phyloP scores from a whole-genome alignment of 1,284 basidiomycete genomes.

The Wallemia mellicola region DNA sequence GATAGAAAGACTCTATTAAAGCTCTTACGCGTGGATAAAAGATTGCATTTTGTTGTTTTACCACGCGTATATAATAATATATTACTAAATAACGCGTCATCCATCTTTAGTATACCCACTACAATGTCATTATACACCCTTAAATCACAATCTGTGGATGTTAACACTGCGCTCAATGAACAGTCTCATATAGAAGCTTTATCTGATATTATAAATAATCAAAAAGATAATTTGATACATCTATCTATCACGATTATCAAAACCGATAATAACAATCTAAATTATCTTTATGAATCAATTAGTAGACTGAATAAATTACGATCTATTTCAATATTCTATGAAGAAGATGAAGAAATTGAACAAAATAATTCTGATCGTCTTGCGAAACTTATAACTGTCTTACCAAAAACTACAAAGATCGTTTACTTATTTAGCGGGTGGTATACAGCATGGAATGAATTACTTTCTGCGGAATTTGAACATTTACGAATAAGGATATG shows the following conservation, averaged over 20 bases:
- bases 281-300: background rate
- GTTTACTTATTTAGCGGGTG: background rate
- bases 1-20: background rate
- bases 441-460: background rate
- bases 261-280: background rate
- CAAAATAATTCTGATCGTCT: too few relatives aligned
- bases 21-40: background rate
- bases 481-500: background rate
- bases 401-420: background rate
- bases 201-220: background rate
- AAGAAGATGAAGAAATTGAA: background rate
- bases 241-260: background rate
- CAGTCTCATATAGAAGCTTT: background rate
- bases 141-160: background rate
- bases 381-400: background rate
- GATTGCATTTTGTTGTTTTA: background rate
- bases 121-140: too few relatives aligned
- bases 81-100: background rate
- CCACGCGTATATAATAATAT: background rate
- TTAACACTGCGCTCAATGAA: background rate
- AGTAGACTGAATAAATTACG: background rate
- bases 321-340: background rate
- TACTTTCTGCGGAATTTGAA: background rate
- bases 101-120: too few relatives aligned
- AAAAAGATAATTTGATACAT: background rate